phyloP scores from a whole-genome alignment of 371 early-diverging fungal genomes.

The Catenaria anguillulae region DNA sequence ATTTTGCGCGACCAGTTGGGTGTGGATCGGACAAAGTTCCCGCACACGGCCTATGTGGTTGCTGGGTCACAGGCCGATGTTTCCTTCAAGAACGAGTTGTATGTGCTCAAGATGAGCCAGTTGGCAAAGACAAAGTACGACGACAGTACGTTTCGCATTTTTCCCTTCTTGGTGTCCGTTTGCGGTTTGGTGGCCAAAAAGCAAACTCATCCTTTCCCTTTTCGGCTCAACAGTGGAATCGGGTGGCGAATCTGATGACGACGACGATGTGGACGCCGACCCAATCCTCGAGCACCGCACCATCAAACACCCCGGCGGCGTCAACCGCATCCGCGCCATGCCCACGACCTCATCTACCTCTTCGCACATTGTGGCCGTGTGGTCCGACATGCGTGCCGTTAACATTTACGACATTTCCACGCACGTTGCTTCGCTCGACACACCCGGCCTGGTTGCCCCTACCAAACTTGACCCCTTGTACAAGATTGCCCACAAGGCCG shows the following conservation, averaged over 20 bases:
- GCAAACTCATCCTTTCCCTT: too few species aligned
- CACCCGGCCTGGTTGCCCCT: slow-evolving; percentile 52
- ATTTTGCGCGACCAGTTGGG: slow-evolving; percentile 74
- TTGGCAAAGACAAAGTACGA: slow-evolving; percentile 80
- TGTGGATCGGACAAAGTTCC: slow-evolving; percentile 62
- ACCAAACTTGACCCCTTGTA: slow-evolving; percentile 53
- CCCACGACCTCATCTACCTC: neutral
- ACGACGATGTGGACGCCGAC: slow-evolving; percentile 71
- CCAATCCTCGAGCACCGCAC: slow-evolving; percentile 73
- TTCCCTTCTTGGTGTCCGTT: slow-evolving; percentile 4
- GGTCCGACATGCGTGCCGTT: slow-evolving; percentile 89
- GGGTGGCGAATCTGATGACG: slow-evolving; percentile 59
- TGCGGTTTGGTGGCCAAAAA: too few species aligned
- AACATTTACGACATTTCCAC: slow-evolving; percentile 72
- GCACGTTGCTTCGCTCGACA: slow-evolving; percentile 57
- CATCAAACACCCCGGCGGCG: slow-evolving; percentile 74
- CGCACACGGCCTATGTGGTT: slow-evolving; percentile 79
- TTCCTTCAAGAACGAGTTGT: slow-evolving; percentile 68
- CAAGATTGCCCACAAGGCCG: slow-evolving; percentile 63
- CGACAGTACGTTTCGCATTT: slow-evolving; percentile 26
- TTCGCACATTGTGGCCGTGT: slow-evolving; percentile 61
- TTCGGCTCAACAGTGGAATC: slow-evolving; percentile 43
- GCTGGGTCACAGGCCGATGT: slow-evolving; percentile 86
- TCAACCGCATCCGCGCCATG: slow-evolving; percentile 66
- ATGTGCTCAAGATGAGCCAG: slow-evolving; percentile 84